A percentile compares a stretch with the other conserved stretches of the same genome.
Evolutionary conservation across 2,329 filamentous ascomycete species (phyloP).

Genomic region (Alternaria conjuncta): DNA sequence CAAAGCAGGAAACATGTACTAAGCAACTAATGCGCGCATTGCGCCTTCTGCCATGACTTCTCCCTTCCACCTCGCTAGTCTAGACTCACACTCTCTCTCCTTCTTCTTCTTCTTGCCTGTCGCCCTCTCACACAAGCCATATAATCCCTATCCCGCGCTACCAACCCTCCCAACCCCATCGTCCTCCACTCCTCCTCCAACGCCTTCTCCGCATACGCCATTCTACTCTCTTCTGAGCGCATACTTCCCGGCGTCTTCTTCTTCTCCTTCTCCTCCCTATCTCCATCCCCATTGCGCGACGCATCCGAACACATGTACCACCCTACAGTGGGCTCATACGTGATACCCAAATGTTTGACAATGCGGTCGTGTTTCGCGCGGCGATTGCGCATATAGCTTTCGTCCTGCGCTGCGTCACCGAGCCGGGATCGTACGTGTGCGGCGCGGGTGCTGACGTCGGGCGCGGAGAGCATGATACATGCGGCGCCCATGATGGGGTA

Average conservation of each 20-base stretch:
- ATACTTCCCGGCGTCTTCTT: constrained; percentile 22
- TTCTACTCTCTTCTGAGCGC: constrained; percentile 22
- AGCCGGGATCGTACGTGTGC: constrained; percentile 23
- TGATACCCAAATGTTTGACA: constrained; percentile 23
- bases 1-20: not conserved
- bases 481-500: constrained; percentile 27
- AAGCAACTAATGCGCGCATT: not conserved
- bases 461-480: constrained; percentile 32
- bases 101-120: not conserved
- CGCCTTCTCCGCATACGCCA: constrained; percentile 21
- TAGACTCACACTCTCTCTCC: not conserved
- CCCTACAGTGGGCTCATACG: not conserved
- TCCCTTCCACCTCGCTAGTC: not conserved
- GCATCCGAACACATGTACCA: not conserved
- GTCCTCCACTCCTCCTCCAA: constrained; percentile 26
- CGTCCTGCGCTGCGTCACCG: constrained; percentile 2
- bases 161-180: constrained; percentile 1
- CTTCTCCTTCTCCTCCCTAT: not conserved
- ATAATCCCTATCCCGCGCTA: not conserved
- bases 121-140: not conserved
- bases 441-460: constrained; percentile 31
- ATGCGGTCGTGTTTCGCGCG: constrained; percentile 27
- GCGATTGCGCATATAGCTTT: constrained; percentile 16
- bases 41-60: not conserved
- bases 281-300: not conserved